Evolutionary conservation across 2,329 filamentous ascomycete genomes (phyloP).

Genomic region (Leptodontidium sp.): DNA sequence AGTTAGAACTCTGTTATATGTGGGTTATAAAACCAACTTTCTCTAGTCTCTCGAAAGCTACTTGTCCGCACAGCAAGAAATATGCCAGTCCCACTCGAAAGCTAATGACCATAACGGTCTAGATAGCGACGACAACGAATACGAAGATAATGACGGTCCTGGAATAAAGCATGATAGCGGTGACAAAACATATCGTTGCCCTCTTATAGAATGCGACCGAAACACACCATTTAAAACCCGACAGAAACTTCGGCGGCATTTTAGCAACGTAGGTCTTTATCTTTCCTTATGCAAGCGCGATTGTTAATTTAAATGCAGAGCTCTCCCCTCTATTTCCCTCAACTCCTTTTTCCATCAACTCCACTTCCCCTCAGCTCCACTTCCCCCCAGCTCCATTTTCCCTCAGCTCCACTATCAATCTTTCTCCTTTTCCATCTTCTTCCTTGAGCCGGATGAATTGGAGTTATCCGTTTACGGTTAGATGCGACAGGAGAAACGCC

Average conservation of each 20-base stretch:
- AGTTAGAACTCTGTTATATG: not conserved
- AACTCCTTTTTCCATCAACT: too few species aligned
- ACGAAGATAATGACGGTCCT: too few species aligned
- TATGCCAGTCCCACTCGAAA: not conserved
- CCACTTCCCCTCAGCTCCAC: too few species aligned
- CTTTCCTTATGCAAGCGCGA: not conserved
- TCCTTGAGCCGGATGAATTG: too few species aligned
- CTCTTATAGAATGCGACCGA: not conserved
- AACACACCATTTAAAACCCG: not conserved
- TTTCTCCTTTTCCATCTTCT: too few species aligned
- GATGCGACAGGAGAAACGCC: too few species aligned
- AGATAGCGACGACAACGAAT: constrained; percentile 1
- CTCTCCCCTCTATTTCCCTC: too few species aligned
- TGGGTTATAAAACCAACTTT: not conserved
- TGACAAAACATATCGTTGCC: not conserved
- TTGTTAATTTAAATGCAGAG: not conserved
- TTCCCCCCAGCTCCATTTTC: too few species aligned
- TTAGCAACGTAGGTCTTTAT: not conserved
- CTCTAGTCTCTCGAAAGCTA: not conserved
- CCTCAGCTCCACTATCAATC: too few species aligned
- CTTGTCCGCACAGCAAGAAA: not conserved
- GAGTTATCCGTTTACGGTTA: too few species aligned
- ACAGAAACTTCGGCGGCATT: not conserved
- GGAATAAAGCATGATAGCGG: too few species aligned
- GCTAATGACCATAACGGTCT: not conserved